Base-by-base conservation (phyloP, 2,329 filamentous ascomycete genomes). In the Aureobasidium vineae region DNA sequence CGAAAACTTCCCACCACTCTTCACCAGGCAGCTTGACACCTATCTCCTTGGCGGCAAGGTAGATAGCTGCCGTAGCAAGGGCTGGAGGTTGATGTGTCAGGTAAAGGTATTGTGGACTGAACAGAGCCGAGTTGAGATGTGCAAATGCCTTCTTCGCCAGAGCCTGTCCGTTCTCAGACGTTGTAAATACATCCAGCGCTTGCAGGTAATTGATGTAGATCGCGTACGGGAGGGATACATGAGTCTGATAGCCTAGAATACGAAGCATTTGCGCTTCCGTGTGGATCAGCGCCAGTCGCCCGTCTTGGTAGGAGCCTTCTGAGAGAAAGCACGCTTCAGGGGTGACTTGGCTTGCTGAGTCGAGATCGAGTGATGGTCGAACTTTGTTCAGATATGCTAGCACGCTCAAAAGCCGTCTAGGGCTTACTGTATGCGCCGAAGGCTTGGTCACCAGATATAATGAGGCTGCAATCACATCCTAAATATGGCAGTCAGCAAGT, bases 1-100 rank as follows among this genome's bases (percentile, higher is more conserved):
- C 95, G 76, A 98, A 98, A 0, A 98, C 91, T 77, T 97, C 93
- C 95, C 95, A 99, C 95, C 95, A 99, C 69, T 91, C 88, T 56
- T 85, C 86, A 69, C 90, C 90, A 0, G 94, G 92, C 78, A 97
- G 83, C 76, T 91, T 92, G 15, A 90, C 86, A 0, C 85, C 88
- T 1, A 86, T 76, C 70, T 98, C 92, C 52, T 88, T 85, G 0
- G 92, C 90, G 0, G 94, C 91, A n/a, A 92, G 86, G 75, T 98
- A 99, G 38, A 97, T 90, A 0, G 93, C 91, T 1, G 93, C 91
- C 2, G 92, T 91, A 5, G 95, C 94, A 11, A 99, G 81, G 28
- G 88, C 86, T 69, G 90, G 85, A 1, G 95, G 94, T 75, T 98
- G 95, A 74, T 97, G 93, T 2, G 95, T 98, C 33, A 96, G 81